Conservation (phyloP, 306 rosid genomes). For the Ormosia semicastrata region DNA sequence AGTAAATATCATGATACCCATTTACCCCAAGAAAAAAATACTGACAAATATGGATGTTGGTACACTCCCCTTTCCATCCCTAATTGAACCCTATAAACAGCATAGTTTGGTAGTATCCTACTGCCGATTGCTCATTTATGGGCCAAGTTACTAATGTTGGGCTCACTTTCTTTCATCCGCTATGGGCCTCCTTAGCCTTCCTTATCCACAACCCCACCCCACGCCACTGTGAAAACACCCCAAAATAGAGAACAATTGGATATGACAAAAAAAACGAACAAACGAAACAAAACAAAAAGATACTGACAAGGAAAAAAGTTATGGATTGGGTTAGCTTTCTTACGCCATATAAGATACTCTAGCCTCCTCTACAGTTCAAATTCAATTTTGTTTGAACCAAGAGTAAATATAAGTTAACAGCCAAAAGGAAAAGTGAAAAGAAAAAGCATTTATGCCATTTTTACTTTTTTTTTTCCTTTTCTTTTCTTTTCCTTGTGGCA, state of each 20-base stretch:
- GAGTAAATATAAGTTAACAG: not conserved
- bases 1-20: too few relatives aligned
- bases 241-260: not conserved
- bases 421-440: constrained; percentile 23
- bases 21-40: too few relatives aligned
- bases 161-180: not conserved
- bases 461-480: not conserved
- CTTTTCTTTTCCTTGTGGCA: not conserved
- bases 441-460: constrained; percentile 25
- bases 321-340: constrained; percentile 22
- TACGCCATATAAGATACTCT: not conserved
- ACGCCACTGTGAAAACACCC: not conserved
- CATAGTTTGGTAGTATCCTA: not conserved
- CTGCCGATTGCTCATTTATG: too few relatives aligned
- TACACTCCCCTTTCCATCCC: too few relatives aligned
- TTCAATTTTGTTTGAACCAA: constrained; percentile 27
- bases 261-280: not conserved
- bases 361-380: constrained; percentile 23
- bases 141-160: not conserved
- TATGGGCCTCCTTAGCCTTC: not conserved
- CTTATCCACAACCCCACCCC: not conserved
- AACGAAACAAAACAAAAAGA: not conserved
- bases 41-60: too few relatives aligned
- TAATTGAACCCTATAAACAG: not conserved
- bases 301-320: not conserved